Conservation (phyloP, 1,284 basidiomycete genomes). For the Tylopilus sp. region DNA sequence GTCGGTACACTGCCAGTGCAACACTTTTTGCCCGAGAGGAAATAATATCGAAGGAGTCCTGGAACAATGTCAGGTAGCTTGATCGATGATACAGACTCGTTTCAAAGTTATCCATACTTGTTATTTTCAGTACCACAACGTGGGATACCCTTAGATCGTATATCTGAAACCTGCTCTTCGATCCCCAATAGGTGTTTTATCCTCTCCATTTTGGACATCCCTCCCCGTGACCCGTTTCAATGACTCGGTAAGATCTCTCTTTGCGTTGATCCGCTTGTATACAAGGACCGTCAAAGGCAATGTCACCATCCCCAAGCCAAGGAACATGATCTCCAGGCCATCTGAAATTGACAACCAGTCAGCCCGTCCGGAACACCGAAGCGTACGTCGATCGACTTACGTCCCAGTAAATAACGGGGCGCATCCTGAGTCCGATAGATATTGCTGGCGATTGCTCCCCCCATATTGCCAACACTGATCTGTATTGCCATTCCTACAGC, state of each 20-base stretch:
- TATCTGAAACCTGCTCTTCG: not conserved
- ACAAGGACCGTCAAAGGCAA: not conserved
- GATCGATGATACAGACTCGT: no score
- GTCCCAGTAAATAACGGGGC: not conserved
- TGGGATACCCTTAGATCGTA: not conserved
- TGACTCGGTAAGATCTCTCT: not conserved
- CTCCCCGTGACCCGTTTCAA: no score
- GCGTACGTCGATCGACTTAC: not conserved
- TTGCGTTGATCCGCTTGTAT: not conserved
- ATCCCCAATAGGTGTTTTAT: not conserved
- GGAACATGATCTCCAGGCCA: constrained; percentile 4
- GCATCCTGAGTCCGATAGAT: constrained; percentile 1
- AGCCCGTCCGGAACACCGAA: not conserved
- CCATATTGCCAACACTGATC: not conserved
- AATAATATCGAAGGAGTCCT: no score
- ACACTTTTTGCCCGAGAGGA: no score
- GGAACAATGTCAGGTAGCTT: not conserved
- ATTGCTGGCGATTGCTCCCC: not conserved
- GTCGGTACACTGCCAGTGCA: no score
- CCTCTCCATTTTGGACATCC: not conserved
- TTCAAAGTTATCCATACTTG: not conserved
- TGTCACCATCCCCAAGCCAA: not conserved
- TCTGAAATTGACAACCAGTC: not conserved
- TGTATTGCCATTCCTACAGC: constrained; percentile 1
- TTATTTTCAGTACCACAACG: not conserved